Base-by-base conservation (phyloP, 2,329 filamentous ascomycete genomes). In the Ascochyta koolunga region DNA sequence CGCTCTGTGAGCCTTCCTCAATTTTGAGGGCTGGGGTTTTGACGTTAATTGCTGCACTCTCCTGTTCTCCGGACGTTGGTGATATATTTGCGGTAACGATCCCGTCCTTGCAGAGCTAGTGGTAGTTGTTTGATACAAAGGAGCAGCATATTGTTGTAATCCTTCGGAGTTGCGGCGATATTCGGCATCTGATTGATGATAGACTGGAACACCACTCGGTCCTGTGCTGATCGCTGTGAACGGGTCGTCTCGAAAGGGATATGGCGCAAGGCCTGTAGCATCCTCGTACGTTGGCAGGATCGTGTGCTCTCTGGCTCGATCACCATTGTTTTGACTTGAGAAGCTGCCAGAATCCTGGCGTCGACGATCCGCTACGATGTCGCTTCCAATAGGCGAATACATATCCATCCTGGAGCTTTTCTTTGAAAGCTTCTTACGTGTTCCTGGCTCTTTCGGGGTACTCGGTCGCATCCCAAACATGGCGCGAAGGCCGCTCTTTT, bases 281-380 rank as follows among this genome's bases (percentile, higher is more conserved):
- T 62, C 54, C 10, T 60, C 52, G 19, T 62, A 64, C 15, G 53
- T 44, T 22, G 58, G 62, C 35, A 54, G 50, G 9, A 49, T 37
- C 18, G 44, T 43, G 11, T 42, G 54, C 33, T 44, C 48, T 31
- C 38, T 54, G n/a, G 45, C 50, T 4, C 43, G 36, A 19, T 61
- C 55, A 40, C 54, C 61, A 31, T 56, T 63, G 40, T 60, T n/a
- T 25, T 54, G 56, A 29, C 56, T 59, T 9, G 56, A 63, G 27
- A 65, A 68, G 51, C 62, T 68, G 6, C 65, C 62, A 11, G 64
- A 68, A 37, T 66, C 62, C 55, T 66, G 65, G 33, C 64, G 65
- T 19, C 49, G 37, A 16, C 56, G 25, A 54, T 58, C 59, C 27
- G 51, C 33, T 19, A 50, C 57, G 32, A 42, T 45, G 18, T 45